Base-by-base conservation (phyloP, 768 basidiomycete species). In the Filobasidium wieringae region DNA sequence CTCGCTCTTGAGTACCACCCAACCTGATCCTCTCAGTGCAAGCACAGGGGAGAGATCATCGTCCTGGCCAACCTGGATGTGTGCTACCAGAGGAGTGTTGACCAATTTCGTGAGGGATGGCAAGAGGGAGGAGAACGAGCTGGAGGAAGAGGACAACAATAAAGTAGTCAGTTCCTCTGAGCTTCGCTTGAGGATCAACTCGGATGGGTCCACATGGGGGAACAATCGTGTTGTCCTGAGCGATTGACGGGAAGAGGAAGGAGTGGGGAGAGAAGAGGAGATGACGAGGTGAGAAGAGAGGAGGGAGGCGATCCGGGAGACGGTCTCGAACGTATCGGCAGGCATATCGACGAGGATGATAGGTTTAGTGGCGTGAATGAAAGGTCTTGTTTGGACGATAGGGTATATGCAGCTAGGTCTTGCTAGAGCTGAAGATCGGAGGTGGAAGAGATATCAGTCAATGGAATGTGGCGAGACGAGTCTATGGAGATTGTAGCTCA, bases 1-100 rank as follows among this genome's bases (percentile, higher is more conserved):
- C 33, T 81, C 79, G 6, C 89, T 92, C 66, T 92, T 78, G 51
- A 97, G 65, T 69, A 90, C 84, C 74, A 84, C 87, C 29, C 87
- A 86, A 5, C 88, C 81, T 19, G 82, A 79, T n/a, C 85, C 81
- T 37, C 84, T 83, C 57, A 93, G 82, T 12, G 84, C 76, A 39
- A 92, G 79, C 37, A 82, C 82, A 62, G 63, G 53, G 6, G 55
- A 32, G 32, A 67, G 64, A 30, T 67, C 66, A 11, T 59, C 45
- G 11, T 50, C 36, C 4, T 53, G 33, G 14, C 49, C 47, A 9
- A 64, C 41, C 7, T 32, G 52, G 37, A 66, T 53, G 36, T 66
- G 65, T 11, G 63, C 63, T 29, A 62, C 58, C n/a, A 63, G 53
- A 15, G 65, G 55, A 12, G 60, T 57, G 14, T 31, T 17, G 0